Percentiles rank a stretch among this genome's conserved stretches.
Evolutionary conservation across 177 flowering plant species (phyloP).

Genomic region (Telopea speciosissima): DNA sequence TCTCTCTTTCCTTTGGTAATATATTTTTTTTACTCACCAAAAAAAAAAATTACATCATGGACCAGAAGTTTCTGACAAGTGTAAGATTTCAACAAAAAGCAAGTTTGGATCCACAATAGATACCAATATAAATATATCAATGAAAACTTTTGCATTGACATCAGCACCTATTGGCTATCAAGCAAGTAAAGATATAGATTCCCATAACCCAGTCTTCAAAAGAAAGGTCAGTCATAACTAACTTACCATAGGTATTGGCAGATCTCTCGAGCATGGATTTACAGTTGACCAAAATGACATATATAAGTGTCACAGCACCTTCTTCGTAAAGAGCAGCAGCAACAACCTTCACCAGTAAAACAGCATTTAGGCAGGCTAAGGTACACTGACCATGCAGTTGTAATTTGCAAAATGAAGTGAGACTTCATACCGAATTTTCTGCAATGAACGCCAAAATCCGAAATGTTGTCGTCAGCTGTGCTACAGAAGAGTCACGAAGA

Average conservation of each 20-base stretch:
- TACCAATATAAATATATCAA: too few species aligned
- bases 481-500: slow-evolving; percentile 82
- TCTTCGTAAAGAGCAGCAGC: slow-evolving; percentile 86
- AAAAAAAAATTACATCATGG: too few species aligned
- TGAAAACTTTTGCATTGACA: too few species aligned
- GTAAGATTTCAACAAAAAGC: too few species aligned
- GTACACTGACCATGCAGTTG: not conserved
- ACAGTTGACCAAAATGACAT: slow-evolving; percentile 75
- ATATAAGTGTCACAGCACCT: slow-evolving; percentile 79
- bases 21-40: too few species aligned
- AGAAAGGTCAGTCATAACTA: not conserved
- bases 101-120: too few species aligned
- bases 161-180: too few species aligned
- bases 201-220: too few species aligned
- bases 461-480: slow-evolving; percentile 84
- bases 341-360: slow-evolving; percentile 51
- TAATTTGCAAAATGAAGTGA: not conserved
- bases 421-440: slow-evolving; percentile 67
- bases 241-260: slow-evolving; percentile 85
- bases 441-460: slow-evolving; percentile 87
- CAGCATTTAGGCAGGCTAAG: slow-evolving; percentile 10
- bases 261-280: slow-evolving; percentile 87
- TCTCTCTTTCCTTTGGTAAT: too few species aligned
- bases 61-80: too few species aligned
- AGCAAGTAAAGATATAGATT: too few species aligned